Evolutionary conservation across 2,329 filamentous ascomycete species (phyloP).

Genomic region (Botryotinia convoluta): DNA sequence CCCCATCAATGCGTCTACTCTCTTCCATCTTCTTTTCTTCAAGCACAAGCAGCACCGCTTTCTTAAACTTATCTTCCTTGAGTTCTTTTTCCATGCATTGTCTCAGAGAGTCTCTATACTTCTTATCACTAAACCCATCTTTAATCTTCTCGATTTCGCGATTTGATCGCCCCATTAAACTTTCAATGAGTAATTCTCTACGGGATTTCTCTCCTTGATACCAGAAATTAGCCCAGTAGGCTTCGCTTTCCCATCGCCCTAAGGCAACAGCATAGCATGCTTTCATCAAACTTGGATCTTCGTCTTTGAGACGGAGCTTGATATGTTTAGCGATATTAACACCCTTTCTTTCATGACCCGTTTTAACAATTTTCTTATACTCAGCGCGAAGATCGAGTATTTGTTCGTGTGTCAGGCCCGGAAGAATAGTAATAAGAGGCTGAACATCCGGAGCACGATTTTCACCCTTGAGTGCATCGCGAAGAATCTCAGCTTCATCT

Average conservation of each 20-base stretch:
- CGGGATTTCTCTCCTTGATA: slow-evolving; percentile 85
- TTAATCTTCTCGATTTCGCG: slow-evolving; percentile 86
- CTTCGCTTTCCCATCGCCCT: slow-evolving; percentile 87
- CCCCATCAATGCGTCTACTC: slow-evolving; percentile 30
- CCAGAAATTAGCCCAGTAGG: slow-evolving; percentile 98
- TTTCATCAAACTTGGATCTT: slow-evolving; percentile 77
- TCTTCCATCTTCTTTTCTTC: slow-evolving; percentile 85
- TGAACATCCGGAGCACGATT: slow-evolving; percentile 62
- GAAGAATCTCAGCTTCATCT: slow-evolving; percentile 73
- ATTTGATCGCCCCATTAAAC: slow-evolving; percentile 85
- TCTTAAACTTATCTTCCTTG: slow-evolving; percentile 94
- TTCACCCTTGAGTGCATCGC: slow-evolving; percentile 63
- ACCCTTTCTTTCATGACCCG: slow-evolving; percentile 67
- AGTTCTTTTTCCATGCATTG: slow-evolving; percentile 91
- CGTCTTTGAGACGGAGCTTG: slow-evolving; percentile 70
- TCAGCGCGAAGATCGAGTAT: slow-evolving; percentile 80
- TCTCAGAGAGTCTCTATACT: slow-evolving; percentile 77
- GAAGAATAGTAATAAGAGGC: slow-evolving; percentile 78
- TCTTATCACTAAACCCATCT: slow-evolving; percentile 84
- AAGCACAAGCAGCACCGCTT: slow-evolving; percentile 77
- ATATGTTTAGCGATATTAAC: slow-evolving; percentile 87
- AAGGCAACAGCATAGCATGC: slow-evolving; percentile 86
- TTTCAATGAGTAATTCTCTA: slow-evolving; percentile 87
- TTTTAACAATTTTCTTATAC: slow-evolving; percentile 88
- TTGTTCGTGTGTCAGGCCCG: slow-evolving; percentile 80